Conservation (phyloP, 2,329 filamentous ascomycete species). For the Alternaria atra region DNA sequence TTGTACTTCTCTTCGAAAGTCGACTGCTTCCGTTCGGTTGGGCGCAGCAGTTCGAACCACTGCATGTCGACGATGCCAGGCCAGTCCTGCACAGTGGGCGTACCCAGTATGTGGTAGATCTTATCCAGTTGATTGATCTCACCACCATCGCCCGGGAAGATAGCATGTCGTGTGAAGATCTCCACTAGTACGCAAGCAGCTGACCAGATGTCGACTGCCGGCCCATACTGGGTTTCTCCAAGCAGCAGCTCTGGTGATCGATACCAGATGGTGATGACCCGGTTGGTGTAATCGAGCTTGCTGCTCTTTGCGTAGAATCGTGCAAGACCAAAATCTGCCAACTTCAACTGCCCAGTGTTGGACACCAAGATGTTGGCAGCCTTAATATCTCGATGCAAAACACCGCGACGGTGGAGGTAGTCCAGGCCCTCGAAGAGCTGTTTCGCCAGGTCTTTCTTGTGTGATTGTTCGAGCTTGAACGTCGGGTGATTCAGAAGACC, state of each 20-base stretch:
- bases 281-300: constrained; percentile 95
- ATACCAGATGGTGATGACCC: constrained; percentile 99
- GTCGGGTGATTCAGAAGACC: constrained; percentile 93
- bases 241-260: constrained; percentile 92
- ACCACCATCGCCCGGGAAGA: constrained; percentile 95
- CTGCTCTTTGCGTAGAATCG: constrained; percentile 94
- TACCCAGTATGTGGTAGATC: constrained; percentile 92
- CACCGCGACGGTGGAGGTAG: constrained; percentile 91
- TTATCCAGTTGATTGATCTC: constrained; percentile 96
- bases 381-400: constrained; percentile 97
- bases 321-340: constrained; percentile 95
- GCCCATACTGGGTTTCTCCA: constrained; percentile 94
- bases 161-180: constrained; percentile 91
- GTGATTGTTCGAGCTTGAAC: constrained; percentile 82
- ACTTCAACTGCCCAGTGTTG: constrained; percentile 85
- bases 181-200: constrained; percentile 96
- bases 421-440: constrained; percentile 94
- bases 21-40: constrained; percentile 74
- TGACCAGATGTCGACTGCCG: constrained; percentile 97
- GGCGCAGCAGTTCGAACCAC: constrained; percentile 93
- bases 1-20: constrained; percentile 85
- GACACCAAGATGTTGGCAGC: constrained; percentile 97
- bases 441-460: constrained; percentile 91
- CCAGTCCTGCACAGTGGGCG: constrained; percentile 85
- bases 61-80: constrained; percentile 91